A percentile compares a stretch with the other conserved stretches of the same genome.
These are phyloP conservation scores for Fusarium lyarnte DNA, from an alignment of 2,329 filamentous ascomycete genomes.

Conservation along the genomic window DNA sequence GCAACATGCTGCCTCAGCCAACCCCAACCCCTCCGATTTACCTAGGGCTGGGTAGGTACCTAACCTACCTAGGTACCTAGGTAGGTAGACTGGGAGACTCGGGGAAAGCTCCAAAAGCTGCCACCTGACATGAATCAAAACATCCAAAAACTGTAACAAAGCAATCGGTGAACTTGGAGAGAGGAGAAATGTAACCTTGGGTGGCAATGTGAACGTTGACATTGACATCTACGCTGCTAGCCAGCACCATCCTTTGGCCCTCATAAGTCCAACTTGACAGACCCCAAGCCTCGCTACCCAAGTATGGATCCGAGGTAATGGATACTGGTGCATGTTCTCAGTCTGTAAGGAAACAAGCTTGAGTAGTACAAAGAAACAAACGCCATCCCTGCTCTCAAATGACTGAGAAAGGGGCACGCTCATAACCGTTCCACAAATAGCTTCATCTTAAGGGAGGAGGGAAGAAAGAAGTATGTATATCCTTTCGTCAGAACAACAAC, in stretches of 20 bases:
- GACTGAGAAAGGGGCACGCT: neutral
- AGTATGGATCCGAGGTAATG: neutral
- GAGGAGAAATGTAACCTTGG: conserved; percentile 35
- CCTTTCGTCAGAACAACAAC: neutral
- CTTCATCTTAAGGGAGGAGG: neutral
- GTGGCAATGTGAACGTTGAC: neutral
- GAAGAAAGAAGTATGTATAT: neutral
- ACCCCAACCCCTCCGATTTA: conserved; percentile 2
- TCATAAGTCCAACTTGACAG: neutral
- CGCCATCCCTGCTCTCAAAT: neutral
- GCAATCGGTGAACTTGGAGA: conserved; percentile 1
- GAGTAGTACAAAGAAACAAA: neutral
- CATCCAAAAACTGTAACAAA: conserved; percentile 16
- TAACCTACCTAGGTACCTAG: no score
- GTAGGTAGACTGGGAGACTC: no score
- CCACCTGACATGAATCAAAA: conserved; percentile 10
- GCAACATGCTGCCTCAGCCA: conserved; percentile 10
- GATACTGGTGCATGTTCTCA: neutral
- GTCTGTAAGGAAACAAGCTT: conserved; percentile 5
- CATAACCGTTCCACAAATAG: neutral
- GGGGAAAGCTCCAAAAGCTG: neutral
- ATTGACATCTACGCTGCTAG: neutral
- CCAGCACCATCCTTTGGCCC: neutral
- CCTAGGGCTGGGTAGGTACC: neutral
- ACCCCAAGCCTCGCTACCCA: neutral